A percentile compares a stretch with the other conserved stretches of the same genome.
Conservation (phyloP, 345 rosid genomes). For the Pugionium cornutum region DNA sequence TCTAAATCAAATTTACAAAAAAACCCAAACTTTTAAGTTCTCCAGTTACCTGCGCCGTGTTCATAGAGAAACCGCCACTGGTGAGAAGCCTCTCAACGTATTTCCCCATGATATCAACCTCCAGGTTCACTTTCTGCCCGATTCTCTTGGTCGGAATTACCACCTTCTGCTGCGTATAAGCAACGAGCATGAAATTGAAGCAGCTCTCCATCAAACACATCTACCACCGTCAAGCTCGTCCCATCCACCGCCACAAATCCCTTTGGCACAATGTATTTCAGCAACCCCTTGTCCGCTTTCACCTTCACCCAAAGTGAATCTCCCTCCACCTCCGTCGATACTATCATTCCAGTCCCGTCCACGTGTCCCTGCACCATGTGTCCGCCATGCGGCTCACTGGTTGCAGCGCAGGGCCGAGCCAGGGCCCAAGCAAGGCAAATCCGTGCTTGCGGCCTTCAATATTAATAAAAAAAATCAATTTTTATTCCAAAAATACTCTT, state of each 20-base stretch:
- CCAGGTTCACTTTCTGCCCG: constrained; percentile 87
- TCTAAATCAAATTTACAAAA: background rate
- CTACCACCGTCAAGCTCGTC: constrained; percentile 87
- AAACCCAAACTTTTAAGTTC: constrained; percentile 2
- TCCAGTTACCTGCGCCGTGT: constrained; percentile 24
- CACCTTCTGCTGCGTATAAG: constrained; percentile 76
- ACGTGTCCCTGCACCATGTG: constrained; percentile 96
- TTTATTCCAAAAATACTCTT: too few relatives aligned
- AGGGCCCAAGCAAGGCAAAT: too few relatives aligned
- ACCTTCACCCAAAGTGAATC: constrained; percentile 92
- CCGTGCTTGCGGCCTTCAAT: too few relatives aligned
- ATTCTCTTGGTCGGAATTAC: constrained; percentile 69
- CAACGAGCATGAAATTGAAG: constrained; percentile 82
- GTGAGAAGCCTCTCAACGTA: constrained; percentile 87
- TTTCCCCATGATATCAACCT: constrained; percentile 91
- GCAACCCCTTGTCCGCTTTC: constrained; percentile 48
- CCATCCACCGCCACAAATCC: constrained; percentile 91
- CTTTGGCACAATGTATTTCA: constrained; percentile 79
- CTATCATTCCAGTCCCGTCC: constrained; percentile 86
- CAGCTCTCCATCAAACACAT: constrained; percentile 78
- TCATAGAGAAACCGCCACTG: constrained; percentile 41
- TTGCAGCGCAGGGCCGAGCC: constrained; percentile 42
- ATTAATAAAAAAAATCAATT: too few relatives aligned
- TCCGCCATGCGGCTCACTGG: constrained; percentile 80
- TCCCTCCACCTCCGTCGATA: constrained; percentile 55